These are phyloP conservation scores for Gymnopus androsaceus DNA, from an alignment of 1,284 basidiomycete species.

Conservation along the genomic window DNA sequence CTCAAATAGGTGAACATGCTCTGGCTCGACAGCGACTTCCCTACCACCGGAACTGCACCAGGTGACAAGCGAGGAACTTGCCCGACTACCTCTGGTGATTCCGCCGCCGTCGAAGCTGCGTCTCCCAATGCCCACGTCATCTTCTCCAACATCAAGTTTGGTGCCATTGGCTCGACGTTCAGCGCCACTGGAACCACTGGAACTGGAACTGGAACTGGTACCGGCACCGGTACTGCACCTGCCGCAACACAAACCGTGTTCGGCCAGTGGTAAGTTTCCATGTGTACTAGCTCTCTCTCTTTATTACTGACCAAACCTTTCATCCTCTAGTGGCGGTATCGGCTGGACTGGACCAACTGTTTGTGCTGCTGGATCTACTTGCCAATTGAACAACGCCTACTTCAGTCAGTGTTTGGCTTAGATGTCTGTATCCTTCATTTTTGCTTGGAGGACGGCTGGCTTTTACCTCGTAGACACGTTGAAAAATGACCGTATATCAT, in stretches of 20 bases:
- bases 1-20: conserved; percentile 51
- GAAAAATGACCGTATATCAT: too few species aligned
- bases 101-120: conserved; percentile 41
- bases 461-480: too few species aligned
- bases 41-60: conserved; percentile 39
- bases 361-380: too few species aligned
- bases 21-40: conserved; percentile 52
- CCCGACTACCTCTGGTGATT: conserved; percentile 40
- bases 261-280: neutral
- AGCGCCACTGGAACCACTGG: conserved; percentile 10
- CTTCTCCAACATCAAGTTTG: conserved; percentile 52
- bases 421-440: too few species aligned
- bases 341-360: conserved; percentile 7
- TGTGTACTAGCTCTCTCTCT: neutral
- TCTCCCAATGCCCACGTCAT: conserved; percentile 38
- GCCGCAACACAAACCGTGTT: too few species aligned
- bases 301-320: neutral
- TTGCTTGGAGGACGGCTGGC: too few species aligned
- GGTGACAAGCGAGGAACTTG: too few species aligned
- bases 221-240: neutral
- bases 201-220: conserved; percentile 8
- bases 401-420: too few species aligned
- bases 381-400: too few species aligned
- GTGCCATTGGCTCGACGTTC: conserved; percentile 45
- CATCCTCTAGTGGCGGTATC: conserved; percentile 9